Conservation (phyloP, 768 basidiomycete species). For the Pisolithus marmoratus region DNA sequence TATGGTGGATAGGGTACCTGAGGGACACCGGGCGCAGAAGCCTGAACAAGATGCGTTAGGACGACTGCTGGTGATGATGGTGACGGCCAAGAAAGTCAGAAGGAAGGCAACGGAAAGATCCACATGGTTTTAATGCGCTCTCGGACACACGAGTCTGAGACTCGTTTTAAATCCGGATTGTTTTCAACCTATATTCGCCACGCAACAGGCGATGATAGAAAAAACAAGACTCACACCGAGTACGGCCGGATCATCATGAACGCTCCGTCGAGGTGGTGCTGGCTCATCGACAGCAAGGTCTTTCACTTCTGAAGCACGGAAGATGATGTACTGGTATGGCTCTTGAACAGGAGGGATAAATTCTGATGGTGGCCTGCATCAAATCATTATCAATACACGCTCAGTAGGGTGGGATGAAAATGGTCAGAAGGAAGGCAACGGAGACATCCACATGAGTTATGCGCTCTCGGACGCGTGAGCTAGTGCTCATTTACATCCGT, state of each 20-base stretch:
- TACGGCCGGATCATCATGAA: conserved; percentile 82
- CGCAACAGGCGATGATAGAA: not conserved
- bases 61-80: not conserved
- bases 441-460: conserved; percentile 50
- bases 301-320: conserved; percentile 86
- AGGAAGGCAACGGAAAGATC: conserved; percentile 60
- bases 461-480: conserved; percentile 39
- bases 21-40: conserved; percentile 40
- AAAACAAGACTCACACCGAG: conserved; percentile 56
- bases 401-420: not conserved
- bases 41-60: conserved; percentile 29
- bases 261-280: conserved; percentile 47
- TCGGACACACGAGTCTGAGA: conserved; percentile 32
- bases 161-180: conserved; percentile 42
- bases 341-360: conserved; percentile 81
- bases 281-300: conserved; percentile 82
- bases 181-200: conserved; percentile 31
- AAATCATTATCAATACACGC: conserved; percentile 22
- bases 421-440: conserved; percentile 63
- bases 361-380: conserved; percentile 57
- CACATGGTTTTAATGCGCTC: conserved; percentile 44
- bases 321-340: conserved; percentile 87
- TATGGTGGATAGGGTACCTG: conserved; percentile 27
- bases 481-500: conserved; percentile 36
- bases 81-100: conserved; percentile 31